Evolutionary conservation across 345 rosid genomes (phyloP).

Genomic region (Gossypium anomalum): DNA sequence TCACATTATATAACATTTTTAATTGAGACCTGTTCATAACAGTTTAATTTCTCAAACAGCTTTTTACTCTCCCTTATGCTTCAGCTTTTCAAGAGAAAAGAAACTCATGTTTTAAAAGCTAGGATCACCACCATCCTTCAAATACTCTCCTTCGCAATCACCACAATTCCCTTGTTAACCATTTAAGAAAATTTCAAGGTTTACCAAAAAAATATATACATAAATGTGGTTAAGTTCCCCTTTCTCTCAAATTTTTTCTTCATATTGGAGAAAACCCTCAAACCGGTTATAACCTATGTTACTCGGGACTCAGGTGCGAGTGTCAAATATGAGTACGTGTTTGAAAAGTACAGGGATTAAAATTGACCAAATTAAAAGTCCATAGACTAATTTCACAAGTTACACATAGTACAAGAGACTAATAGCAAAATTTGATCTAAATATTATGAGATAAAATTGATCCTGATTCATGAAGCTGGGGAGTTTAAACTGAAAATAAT

Average conservation of each 20-base stretch:
- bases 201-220: not conserved
- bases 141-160: not conserved
- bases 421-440: too few relatives aligned
- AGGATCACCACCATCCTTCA: not conserved
- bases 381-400: too few relatives aligned
- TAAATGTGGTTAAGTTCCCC: not conserved
- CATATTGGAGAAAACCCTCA: not conserved
- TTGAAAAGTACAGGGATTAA: too few relatives aligned
- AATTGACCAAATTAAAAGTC: too few relatives aligned
- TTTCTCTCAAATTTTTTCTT: not conserved
- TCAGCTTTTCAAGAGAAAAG: not conserved
- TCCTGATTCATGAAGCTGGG: not conserved
- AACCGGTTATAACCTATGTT: not conserved
- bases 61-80: not conserved
- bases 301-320: not conserved
- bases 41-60: not conserved
- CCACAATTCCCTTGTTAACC: not conserved
- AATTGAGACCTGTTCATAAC: not conserved
- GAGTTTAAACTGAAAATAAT: not conserved
- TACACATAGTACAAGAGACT: too few relatives aligned
- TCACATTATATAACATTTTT: not conserved
- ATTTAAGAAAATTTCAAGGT: not conserved
- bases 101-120: not conserved
- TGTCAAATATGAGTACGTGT: not conserved
- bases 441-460: not conserved